Evolutionary conservation across 805 yeast species (phyloP), one percentile per base, ranked within the genome.

Genomic region (Kluyveromyces starmeri): DNA sequence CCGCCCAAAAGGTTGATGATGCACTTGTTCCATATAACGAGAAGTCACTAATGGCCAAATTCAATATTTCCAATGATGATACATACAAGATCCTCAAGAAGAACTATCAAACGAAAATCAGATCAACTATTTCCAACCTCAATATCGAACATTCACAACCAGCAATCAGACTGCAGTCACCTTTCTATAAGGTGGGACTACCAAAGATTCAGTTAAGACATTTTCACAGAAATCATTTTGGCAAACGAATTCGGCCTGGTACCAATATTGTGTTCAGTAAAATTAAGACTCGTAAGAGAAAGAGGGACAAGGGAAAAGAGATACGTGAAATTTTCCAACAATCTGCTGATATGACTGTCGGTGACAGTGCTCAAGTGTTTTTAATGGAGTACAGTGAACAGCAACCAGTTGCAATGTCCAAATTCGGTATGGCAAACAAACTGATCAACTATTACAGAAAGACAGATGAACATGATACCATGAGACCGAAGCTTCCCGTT

Each of bases 371-470:
- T 0, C 74, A 77, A 10, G 68, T 84, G 11, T 74, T 85, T 40
- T 66, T 83, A 34, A 65, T 86, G 67, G 98, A 92, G 53, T 92
- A 89, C 53, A 73, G 92, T 9, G 98, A 92, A 55, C 95, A 92
- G 56, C 66, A 67, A 34, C 98, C 98, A 1, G 61, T 77, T 28
- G 80, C 83, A 1, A 61, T 92, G 20, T 81, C 89, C 4, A 84
- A 83, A 40, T 84, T 81, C 55, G 98, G 98, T 39, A 92, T 92
- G 98, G 94, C 95, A 6, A 80, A 88, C 28, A 92, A 89, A 53
- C 62, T 92, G 39, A 83, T 92, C 46, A 92, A 92, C 52, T 92
- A 92, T 54, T 92, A 92, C 58, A 71, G 98, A 44, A 89, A 89
- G 54, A 75, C 73, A 40, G 67, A 67, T 39, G 85, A 79, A 11